phyloP scores from a whole-genome alignment of 805 yeast genomes.

The Yarrowia divulgata region DNA sequence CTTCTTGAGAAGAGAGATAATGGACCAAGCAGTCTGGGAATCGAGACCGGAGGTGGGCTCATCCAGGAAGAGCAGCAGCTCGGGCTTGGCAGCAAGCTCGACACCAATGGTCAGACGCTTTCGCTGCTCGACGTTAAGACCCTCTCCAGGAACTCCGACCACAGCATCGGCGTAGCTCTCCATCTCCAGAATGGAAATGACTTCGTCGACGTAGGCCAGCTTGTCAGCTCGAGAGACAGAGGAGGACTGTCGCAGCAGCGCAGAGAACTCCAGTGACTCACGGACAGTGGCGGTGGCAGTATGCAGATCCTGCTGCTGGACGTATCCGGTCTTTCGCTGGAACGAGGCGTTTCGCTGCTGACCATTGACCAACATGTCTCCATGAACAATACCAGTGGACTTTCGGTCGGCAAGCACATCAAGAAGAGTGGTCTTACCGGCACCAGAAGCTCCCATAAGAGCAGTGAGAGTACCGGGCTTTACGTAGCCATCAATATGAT shows the following conservation, averaged over 20 bases:
- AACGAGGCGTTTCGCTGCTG: slow-evolving; percentile 65
- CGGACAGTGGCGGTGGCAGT: slow-evolving; percentile 70
- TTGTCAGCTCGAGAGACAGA: slow-evolving; percentile 62
- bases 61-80: slow-evolving; percentile 65
- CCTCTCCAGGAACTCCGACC: slow-evolving; percentile 78
- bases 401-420: slow-evolving; percentile 76
- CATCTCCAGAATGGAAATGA: slow-evolving; percentile 70
- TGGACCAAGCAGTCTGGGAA: slow-evolving; percentile 73
- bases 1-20: slow-evolving; percentile 66
- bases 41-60: slow-evolving; percentile 76
- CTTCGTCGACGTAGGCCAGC: slow-evolving; percentile 68
- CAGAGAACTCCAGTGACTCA: slow-evolving; percentile 73
- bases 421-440: slow-evolving; percentile 78
- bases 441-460: slow-evolving; percentile 79
- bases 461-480: slow-evolving; percentile 85
- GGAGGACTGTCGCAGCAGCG: slow-evolving; percentile 70
- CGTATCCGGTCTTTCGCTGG: slow-evolving; percentile 73
- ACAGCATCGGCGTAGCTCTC: slow-evolving; percentile 70
- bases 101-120: slow-evolving; percentile 71
- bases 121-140: slow-evolving; percentile 67
- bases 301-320: slow-evolving; percentile 80
- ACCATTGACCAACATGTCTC: slow-evolving; percentile 73
- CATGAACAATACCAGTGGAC: slow-evolving; percentile 73
- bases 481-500: slow-evolving; percentile 80
- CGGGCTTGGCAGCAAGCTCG: slow-evolving; percentile 71